Percentiles rank a stretch among this genome's conserved stretches.
phyloP scores from a whole-genome alignment of 2,329 filamentous ascomycete genomes.

The Trichophyton verrucosum region DNA sequence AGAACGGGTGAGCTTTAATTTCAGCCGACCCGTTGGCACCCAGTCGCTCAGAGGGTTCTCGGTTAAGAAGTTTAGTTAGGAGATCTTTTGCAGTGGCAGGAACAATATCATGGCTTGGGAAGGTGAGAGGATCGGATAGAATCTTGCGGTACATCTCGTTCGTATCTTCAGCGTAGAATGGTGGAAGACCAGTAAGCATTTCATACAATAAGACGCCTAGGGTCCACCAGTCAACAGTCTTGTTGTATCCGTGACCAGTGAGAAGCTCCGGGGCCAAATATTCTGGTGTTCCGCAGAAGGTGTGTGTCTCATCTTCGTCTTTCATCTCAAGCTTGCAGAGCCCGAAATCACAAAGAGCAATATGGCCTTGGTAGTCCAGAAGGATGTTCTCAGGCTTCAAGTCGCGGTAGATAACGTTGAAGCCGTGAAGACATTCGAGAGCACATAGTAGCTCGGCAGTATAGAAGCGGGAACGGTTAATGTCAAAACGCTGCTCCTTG shows the following conservation, averaged over 20 bases:
- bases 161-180: constrained; percentile 98
- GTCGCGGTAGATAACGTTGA: constrained; percentile 98
- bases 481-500: constrained; percentile 93
- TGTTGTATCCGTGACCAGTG: constrained; percentile 89
- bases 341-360: constrained; percentile 94
- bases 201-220: constrained; percentile 93
- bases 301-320: constrained; percentile 96
- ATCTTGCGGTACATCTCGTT: constrained; percentile 99
- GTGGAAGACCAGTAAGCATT: constrained; percentile 93
- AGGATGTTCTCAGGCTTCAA: constrained; percentile 95
- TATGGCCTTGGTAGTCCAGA: constrained; percentile 93
- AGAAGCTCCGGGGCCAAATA: constrained; percentile 91
- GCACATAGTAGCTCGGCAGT: constrained; percentile 92
- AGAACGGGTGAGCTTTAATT: constrained; percentile 98
- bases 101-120: constrained; percentile 83
- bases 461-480: constrained; percentile 93
- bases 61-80: constrained; percentile 77
- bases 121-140: constrained; percentile 85
- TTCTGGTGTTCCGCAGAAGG: constrained; percentile 94
- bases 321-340: constrained; percentile 99
- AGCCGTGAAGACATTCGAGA: constrained; percentile 89
- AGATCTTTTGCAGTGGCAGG: constrained; percentile 88
- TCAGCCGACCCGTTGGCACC: constrained; percentile 90
- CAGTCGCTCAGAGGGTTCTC: constrained; percentile 76
- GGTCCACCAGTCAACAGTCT: constrained; percentile 99